These are phyloP conservation scores for Diaporthe sp. DNA, from an alignment of 2,329 filamentous ascomycete genomes.

Conservation along the genomic window DNA sequence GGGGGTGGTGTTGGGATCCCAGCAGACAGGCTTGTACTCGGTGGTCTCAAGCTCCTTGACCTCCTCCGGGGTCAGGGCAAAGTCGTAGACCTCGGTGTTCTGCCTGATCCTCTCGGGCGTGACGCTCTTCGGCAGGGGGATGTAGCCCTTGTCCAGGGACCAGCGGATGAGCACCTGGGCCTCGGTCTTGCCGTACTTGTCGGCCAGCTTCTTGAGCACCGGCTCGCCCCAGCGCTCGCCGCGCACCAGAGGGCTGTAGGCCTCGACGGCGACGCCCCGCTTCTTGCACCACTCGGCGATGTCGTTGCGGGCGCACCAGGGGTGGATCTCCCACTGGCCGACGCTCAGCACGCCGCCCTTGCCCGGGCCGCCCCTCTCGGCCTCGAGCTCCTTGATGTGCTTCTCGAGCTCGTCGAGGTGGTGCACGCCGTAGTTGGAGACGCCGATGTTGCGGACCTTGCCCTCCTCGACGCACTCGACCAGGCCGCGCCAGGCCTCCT, in stretches of 20 bases:
- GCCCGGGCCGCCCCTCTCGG: constrained; percentile 71
- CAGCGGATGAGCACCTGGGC: constrained; percentile 86
- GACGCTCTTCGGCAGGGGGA: constrained; percentile 80
- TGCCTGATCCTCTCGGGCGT: constrained; percentile 75
- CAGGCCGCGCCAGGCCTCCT: constrained; percentile 73
- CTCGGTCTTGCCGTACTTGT: constrained; percentile 80
- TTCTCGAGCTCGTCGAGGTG: constrained; percentile 72
- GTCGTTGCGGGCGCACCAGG: constrained; percentile 85
- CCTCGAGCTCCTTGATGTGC: constrained; percentile 73
- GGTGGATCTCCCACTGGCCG: constrained; percentile 91
- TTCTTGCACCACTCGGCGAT: constrained; percentile 83
- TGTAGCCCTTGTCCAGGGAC: constrained; percentile 83
- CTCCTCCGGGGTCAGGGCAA: constrained; percentile 68
- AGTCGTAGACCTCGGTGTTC: constrained; percentile 71
- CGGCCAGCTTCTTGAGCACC: constrained; percentile 73
- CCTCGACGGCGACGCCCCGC: constrained; percentile 73
- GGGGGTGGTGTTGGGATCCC: constrained; percentile 68
- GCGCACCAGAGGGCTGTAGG: constrained; percentile 72
- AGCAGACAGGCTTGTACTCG: constrained; percentile 68
- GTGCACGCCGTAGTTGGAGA: constrained; percentile 76
- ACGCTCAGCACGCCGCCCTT: constrained; percentile 83
- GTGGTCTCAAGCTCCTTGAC: constrained; percentile 63
- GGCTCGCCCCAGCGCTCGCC: constrained; percentile 81
- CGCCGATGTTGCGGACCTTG: constrained; percentile 72
- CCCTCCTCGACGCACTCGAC: constrained; percentile 75